A percentile compares a stretch with the other conserved stretches of the same genome.
Evolutionary conservation across 345 rosid species (phyloP).

Genomic region (Pugionium dolabratum): DNA sequence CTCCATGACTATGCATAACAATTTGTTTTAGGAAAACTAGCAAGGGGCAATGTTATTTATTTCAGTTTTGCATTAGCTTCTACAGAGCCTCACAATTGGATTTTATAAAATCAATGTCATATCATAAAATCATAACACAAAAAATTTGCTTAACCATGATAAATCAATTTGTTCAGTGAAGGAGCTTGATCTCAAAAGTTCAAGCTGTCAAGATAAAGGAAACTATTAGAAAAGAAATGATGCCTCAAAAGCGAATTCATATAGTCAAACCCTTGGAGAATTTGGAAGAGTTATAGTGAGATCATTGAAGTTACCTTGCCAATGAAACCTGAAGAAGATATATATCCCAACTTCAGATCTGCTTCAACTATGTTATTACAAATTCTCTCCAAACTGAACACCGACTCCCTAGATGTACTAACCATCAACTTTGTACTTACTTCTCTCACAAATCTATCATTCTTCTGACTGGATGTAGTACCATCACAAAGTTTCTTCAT

Average conservation of each 20-base stretch:
- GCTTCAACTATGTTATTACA: slow-evolving; percentile 24
- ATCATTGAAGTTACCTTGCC: slow-evolving; percentile 30
- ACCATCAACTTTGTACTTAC: slow-evolving; percentile 31
- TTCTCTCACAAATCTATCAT: slow-evolving; percentile 38
- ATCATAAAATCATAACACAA: too few relatives aligned
- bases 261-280: neutral
- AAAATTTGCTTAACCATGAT: too few relatives aligned
- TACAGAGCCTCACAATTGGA: neutral
- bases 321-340: slow-evolving; percentile 38
- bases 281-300: neutral
- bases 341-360: slow-evolving; percentile 34
- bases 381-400: slow-evolving; percentile 28
- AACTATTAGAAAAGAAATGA: too few relatives aligned
- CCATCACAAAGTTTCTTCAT: slow-evolving; percentile 31
- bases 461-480: slow-evolving; percentile 22
- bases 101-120: too few relatives aligned
- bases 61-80: neutral
- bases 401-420: slow-evolving; percentile 27
- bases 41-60: too few relatives aligned
- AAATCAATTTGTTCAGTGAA: too few relatives aligned
- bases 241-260: neutral
- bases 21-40: too few relatives aligned
- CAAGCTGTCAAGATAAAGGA: too few relatives aligned
- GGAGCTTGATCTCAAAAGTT: too few relatives aligned
- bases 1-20: too few relatives aligned